Base-by-base conservation (phyloP, 768 basidiomycete genomes). In the Pleurotus ostreatus region DNA sequence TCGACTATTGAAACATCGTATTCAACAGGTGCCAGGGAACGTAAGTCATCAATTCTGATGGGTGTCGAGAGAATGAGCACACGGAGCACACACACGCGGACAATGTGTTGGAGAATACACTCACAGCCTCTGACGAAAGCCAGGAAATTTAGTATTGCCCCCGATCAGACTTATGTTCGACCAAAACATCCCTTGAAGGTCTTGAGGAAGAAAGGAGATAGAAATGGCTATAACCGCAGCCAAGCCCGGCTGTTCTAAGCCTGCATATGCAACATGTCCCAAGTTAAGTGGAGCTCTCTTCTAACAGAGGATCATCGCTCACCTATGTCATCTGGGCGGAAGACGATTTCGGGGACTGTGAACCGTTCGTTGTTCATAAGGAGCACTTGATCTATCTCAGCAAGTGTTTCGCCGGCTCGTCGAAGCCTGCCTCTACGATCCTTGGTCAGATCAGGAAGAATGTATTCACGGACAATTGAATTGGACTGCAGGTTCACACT, bases 111-210 rank as follows among this genome's bases (percentile, higher is more conserved):
- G 41, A 49, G 55, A 59, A 56, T 26, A 47, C 38, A 69, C 89
- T 68, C 69, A 96, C 94, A 98, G 70, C 72, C 95, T 74, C 51
- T 78, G 71, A 18, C 79, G 78, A 62, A 98, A 88, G 5, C 88
- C 89, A 43, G 83, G 76, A 61, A 94, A 84, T 62, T 81, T 82
- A 13, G 84, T 83, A 68, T 82, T 88, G 12, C 95, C 95, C 48
- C 95, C 95, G 64, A 94, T 83, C 60, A 96, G 71, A 11, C 89
- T 90, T 59, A 98, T 94, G 68, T 98, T 92, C 34, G 85, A 84
- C 94, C 94, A 98, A 70, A 94, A 97, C 88, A 98, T 84, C 34
- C 92, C 94, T 61, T 86, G 91, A 22, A 95, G 63, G 63, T 95
- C 92, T 49, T 78, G 74, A 0, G 92, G 92, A 57, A 98, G 82